Conservation (phyloP, 1,284 basidiomycete genomes). For the Macrocystidia cucumis region DNA sequence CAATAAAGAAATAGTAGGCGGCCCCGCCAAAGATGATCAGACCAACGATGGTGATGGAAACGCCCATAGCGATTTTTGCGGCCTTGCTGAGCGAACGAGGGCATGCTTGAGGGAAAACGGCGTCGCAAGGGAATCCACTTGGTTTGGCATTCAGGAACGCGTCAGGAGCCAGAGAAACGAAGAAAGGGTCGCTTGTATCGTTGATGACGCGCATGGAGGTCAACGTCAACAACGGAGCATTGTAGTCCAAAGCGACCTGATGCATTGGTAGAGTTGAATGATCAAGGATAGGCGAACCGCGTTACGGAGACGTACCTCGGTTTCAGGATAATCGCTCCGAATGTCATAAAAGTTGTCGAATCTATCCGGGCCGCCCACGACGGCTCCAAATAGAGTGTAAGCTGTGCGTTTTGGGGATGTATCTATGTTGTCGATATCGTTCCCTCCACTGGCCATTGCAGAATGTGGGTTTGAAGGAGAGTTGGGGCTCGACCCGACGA, state of each 20-base stretch:
- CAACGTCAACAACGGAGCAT: conserved; percentile 79
- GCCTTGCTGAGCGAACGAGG: conserved; percentile 42
- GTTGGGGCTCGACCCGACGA: conserved; percentile 86
- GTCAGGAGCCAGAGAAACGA: conserved; percentile 59
- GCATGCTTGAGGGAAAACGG: conserved; percentile 52
- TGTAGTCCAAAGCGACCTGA: conserved; percentile 74
- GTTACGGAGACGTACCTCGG: conserved; percentile 41
- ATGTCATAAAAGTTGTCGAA: conserved; percentile 78
- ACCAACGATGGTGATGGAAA: conserved; percentile 57
- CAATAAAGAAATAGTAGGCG: conserved; percentile 39
- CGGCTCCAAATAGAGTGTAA: conserved; percentile 79
- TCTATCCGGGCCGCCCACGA: conserved; percentile 81
- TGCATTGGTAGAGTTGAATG: conserved; percentile 7
- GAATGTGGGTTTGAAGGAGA: conserved; percentile 87
- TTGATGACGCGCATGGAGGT: conserved; percentile 67
- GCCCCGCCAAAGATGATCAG: conserved; percentile 41
- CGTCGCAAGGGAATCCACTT: conserved; percentile 68
- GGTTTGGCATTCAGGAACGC: conserved; percentile 60
- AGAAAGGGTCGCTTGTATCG: conserved; percentile 73
- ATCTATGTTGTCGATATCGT: conserved; percentile 62
- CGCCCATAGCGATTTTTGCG: conserved; percentile 67
- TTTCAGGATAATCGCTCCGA: conserved; percentile 76
- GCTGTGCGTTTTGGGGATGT: conserved; percentile 63
- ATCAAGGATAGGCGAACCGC: neutral
- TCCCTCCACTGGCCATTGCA: conserved; percentile 79